A percentile compares a stretch with the other conserved stretches of the same genome.
These are phyloP conservation scores for Verticillium dahliae DNA, from an alignment of 2,329 filamentous ascomycete species.

Conservation along the genomic window DNA sequence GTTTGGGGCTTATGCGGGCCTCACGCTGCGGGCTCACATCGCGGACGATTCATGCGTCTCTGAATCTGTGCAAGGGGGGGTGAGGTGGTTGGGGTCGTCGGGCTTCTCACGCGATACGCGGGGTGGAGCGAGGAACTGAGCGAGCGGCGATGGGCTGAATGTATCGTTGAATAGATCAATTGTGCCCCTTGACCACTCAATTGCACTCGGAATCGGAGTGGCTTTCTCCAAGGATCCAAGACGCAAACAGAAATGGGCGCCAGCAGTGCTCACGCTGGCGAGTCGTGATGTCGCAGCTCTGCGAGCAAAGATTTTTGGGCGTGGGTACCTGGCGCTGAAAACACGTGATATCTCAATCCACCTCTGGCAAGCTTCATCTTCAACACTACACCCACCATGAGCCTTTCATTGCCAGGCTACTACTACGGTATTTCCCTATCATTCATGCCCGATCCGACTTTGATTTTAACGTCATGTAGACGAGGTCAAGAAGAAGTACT, in stretches of 20 bases:
- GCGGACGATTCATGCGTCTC: background rate
- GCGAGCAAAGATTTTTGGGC: background rate
- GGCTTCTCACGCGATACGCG: background rate
- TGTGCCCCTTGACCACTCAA: background rate
- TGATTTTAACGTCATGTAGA: constrained; percentile 27
- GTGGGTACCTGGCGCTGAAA: background rate
- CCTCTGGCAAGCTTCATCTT: background rate
- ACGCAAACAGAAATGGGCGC: too few relatives aligned
- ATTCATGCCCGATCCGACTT: background rate
- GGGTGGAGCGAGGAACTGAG: background rate
- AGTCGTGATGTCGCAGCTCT: background rate
- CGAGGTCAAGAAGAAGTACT: constrained; percentile 56
- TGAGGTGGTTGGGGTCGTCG: background rate
- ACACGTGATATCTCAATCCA: background rate
- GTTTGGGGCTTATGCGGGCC: background rate
- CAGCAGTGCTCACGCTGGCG: too few relatives aligned
- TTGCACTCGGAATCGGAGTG: background rate
- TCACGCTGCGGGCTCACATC: background rate
- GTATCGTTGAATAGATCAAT: background rate
- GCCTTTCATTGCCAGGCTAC: constrained; percentile 41
- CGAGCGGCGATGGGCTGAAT: background rate
- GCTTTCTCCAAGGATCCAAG: background rate
- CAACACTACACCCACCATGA: constrained; percentile 2
- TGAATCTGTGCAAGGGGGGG: too few relatives aligned
- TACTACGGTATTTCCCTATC: constrained; percentile 38